Base-by-base conservation (phyloP, 2,329 filamentous ascomycete species). In the Aspergillus jensenii region DNA sequence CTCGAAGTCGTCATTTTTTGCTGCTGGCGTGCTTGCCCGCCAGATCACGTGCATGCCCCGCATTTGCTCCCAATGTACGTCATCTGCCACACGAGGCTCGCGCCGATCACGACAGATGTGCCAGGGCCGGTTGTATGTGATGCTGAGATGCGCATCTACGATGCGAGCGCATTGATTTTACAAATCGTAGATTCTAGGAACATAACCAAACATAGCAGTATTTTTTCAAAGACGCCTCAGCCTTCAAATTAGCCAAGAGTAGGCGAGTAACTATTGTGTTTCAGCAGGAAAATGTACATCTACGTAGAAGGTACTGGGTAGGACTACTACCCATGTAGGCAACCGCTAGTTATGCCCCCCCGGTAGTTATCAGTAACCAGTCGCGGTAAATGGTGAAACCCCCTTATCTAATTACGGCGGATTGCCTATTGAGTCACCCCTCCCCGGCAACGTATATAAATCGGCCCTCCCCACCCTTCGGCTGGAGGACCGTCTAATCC, bases 401-500 rank as follows among this genome's bases (percentile, higher is more conserved):
- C 40, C 14, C 55, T 57, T 57, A 57, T 57, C 55, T 41, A 46
- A 43, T 46, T 52, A 44, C 11, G 47, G 46, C 35, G 44, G 40
- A 55, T 43, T 27, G 6, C 31, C 27, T 37, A 33, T 57, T 54
- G 50, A 58, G 35, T 54, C 50, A 58, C 56, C 56, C 56, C 50
- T 58, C 56, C 46, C 45, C 45, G 37, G 43, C 7, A 44, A 31
- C 41, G 44, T 46, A 54, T 58, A 58, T 58, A 58, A 58, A 41
- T 35, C 40, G 51, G 21, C 14, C 31, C 37, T 46, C 8, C 49
- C 56, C 56, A 31, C 41, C 54, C 39, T 35, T 25, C 44, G 50
- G 50, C 33, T 53, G 25, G 43, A 59, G 23, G 44, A 46, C 25
- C 12, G 41, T 37, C 41, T 41, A 33, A 43, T 48, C 46, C 54